Conservation (phyloP, 2,329 filamentous ascomycete genomes). For the Fusarium sp. region DNA sequence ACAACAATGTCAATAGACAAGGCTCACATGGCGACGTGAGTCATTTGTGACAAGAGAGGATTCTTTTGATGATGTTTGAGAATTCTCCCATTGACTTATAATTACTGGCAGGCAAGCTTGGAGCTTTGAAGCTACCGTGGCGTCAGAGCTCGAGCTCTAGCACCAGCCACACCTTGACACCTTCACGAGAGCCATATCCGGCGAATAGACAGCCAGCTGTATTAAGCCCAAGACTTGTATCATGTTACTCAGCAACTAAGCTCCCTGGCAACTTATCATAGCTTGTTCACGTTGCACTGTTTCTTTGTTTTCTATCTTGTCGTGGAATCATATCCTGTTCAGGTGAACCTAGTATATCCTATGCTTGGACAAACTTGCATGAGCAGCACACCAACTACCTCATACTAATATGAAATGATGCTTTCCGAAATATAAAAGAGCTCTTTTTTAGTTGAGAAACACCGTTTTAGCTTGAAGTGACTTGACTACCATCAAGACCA, state of each 20-base stretch:
- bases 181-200: background rate
- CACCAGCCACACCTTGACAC: constrained; percentile 36
- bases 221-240: background rate
- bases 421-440: no score
- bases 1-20: constrained; percentile 19
- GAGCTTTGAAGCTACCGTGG: constrained; percentile 24
- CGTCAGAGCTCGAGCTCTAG: constrained; percentile 21
- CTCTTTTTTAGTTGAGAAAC: no score
- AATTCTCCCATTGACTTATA: background rate
- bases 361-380: no score
- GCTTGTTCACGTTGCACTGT: no score
- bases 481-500: no score
- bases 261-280: background rate
- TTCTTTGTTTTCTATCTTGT: no score
- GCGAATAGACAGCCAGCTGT: background rate
- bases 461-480: no score
- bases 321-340: no score
- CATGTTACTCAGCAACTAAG: background rate
- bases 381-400: no score
- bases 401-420: no score
- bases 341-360: no score
- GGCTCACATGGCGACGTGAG: constrained; percentile 6
- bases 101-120: constrained; percentile 5
- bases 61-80: background rate
- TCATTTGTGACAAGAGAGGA: background rate